Evolutionary conservation across 1,139 yeast genomes (phyloP), one percentile per base, ranked within the genome.

Genomic region (Pichia sp.): DNA sequence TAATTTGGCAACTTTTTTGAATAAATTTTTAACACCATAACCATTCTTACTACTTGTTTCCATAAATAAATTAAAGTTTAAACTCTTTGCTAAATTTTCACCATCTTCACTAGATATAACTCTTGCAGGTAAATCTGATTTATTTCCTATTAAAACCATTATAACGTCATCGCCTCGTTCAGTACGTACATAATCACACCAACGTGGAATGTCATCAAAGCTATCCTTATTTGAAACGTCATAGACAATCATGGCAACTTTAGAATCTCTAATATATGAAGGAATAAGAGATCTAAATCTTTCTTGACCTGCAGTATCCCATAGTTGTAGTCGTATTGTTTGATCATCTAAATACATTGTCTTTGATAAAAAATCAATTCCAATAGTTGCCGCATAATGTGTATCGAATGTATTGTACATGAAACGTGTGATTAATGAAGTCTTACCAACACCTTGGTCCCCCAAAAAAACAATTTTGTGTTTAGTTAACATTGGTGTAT

Each of bases 381-480:
- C 99, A 52, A 93, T 90, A 2, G 99, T 93, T 38, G 99, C 98
- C 1, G 88, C 88, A 67, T 87, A 87, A 66, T 93, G 96, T 48
- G 95, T 95, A 68, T 93, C 97, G 67, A 93, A 93, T n/a, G 96
- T 87, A 67, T 93, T 98, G 68, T 93, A 91, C 98, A 93, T 93
- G 72, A 93, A 93, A 58, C 99, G 75, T 22, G 99, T 90, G 62
- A 93, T 87, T 56, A 93, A 77, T 9, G 98, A 91, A 10, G 99
- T 93, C 69, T 93, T 93, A 43, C 99, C 99, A 48, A 93, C 93
- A 62, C 96, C 91, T 69, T 91, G 97, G 67, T 91, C 98, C n/a
- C 99, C 99, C 44, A 93, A 77, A 67, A 93, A 91, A 46, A 93
- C 98, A 54, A 93, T 89, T 73, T 93, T 91, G 69, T 83, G 87